Evolutionary conservation across 2,329 filamentous ascomycete genomes (phyloP), one percentile per base, ranked within the genome.

Genomic region (Scytalidium sp.): DNA sequence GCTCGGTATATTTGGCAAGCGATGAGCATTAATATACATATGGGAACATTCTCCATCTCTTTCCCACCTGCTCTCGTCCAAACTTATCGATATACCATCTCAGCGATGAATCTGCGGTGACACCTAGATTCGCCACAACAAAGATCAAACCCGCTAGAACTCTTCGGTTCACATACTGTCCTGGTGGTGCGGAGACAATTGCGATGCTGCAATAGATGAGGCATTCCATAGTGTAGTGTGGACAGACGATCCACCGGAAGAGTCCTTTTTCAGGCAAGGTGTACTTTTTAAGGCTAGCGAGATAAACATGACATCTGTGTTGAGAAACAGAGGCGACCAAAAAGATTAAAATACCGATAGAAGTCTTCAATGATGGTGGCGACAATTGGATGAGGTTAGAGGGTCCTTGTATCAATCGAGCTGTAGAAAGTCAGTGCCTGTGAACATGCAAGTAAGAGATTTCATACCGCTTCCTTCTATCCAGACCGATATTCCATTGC

Each of bases 171-270:
- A 90, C 66, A 49, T 79, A 55, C 25, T 74, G 69, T 10, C 84
- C 87, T 7, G 70, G 61, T 0, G 92, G 91, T 1, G 92, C 90
- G 23, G 85, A 84, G 36, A 87, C 67, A 42, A 94, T 70, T 2
- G 90, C 80, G 56, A 99, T 70, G n/a, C 86, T 79, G 19, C 91
- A 64, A 66, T 99, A 97, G 51, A 97, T 82, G 39, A 87, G 65
- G 64, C 89, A 92, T 71, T 97, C 94, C 62, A 87, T 90, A 3
- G 88, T 88, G 68, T 97, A 99, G 70, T 99, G 94, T 17, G 94
- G 91, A 60, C 88, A 95, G 36, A 97, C 70, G 19, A 95, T 68
- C 50, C 76, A 74, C 41, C 75, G 74, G 67, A 97, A 99, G 50
- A 87, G 70, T 2, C 85, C 84, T 52, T 87, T 78, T 2, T 78